Evolutionary conservation across 768 basidiomycete genomes (phyloP).

Genomic region (Pisolithus microcarpus): DNA sequence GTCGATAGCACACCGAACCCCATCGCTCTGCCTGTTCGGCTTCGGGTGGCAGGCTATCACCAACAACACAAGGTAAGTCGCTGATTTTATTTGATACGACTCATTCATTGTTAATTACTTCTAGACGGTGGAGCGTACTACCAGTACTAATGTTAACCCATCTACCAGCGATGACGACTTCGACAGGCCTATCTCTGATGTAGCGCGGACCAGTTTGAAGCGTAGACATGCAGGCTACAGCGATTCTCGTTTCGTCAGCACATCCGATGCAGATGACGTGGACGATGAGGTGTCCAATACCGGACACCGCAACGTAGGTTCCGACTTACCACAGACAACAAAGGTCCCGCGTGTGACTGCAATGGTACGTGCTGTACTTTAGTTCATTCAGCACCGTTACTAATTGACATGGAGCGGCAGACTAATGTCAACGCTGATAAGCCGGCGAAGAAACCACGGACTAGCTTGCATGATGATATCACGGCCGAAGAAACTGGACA

Average conservation of each 20-base stretch:
- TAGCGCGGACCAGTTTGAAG: background rate
- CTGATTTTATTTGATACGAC: too few relatives aligned
- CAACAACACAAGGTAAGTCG: too few relatives aligned
- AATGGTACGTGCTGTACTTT: background rate
- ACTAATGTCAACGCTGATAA: background rate
- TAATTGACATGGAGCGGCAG: background rate
- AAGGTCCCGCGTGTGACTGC: background rate
- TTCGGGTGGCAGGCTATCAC: background rate
- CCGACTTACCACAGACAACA: background rate
- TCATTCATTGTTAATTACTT: background rate
- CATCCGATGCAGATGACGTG: background rate
- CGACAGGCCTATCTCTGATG: background rate
- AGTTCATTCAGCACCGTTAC: background rate
- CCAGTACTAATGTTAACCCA: background rate
- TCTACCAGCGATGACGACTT: background rate
- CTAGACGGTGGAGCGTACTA: background rate
- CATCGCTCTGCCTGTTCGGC: background rate
- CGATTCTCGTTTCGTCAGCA: background rate
- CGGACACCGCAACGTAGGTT: background rate
- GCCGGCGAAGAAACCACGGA: background rate
- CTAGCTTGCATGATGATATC: background rate
- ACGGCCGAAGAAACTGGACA: too few relatives aligned
- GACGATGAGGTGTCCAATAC: background rate
- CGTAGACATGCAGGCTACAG: background rate
- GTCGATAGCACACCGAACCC: too few relatives aligned